Evolutionary conservation across 805 yeast species (phyloP).

Genomic region (Monosporozyma aquatica): DNA sequence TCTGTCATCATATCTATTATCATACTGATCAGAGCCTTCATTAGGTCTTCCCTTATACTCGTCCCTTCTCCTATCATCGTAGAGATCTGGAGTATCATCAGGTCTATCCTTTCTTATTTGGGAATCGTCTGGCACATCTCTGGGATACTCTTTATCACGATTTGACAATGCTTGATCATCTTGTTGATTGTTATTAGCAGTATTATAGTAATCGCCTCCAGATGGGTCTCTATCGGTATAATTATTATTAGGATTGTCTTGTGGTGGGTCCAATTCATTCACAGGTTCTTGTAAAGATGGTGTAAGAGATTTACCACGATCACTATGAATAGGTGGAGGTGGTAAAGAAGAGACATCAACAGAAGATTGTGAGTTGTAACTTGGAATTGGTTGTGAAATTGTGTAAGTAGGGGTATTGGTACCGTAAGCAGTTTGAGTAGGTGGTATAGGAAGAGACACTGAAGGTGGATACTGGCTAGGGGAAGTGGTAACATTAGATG

Average conservation of each 20-base stretch:
- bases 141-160: too few relatives aligned
- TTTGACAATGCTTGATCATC: too few relatives aligned
- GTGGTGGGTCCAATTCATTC: background rate
- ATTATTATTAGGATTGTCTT: background rate
- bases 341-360: constrained; percentile 14
- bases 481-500: too few relatives aligned
- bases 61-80: background rate
- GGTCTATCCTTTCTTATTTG: background rate
- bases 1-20: background rate
- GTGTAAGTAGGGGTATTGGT: background rate
- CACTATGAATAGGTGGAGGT: constrained; percentile 23
- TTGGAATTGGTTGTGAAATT: constrained; percentile 5
- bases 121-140: too few relatives aligned
- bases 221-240: background rate
- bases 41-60: background rate
- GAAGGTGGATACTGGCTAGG: too few relatives aligned
- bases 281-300: background rate
- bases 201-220: too few relatives aligned
- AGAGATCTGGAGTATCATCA: background rate
- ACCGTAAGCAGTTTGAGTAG: constrained; percentile 2
- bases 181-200: background rate
- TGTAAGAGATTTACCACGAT: constrained; percentile 9
- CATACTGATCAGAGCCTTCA: background rate
- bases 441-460: background rate
- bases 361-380: constrained; percentile 6